Conservation (phyloP, 2,329 filamentous ascomycete genomes). For the Dothideomycetes sp. region DNA sequence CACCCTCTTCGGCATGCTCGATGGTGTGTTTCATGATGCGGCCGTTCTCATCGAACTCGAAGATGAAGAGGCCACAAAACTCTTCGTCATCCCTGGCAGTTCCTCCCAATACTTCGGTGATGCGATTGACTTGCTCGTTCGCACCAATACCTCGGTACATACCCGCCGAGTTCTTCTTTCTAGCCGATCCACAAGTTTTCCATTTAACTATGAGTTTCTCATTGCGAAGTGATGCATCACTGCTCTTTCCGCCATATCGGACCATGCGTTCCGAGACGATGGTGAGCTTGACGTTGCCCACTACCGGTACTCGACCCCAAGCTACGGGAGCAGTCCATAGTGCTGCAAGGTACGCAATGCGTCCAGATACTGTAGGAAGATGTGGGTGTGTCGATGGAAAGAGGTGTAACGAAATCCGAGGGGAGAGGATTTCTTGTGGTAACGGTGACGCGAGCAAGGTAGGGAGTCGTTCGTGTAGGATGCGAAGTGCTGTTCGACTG, state of each 20-base stretch:
- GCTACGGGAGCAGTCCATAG: slow-evolving; percentile 93
- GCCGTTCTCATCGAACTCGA: slow-evolving; percentile 86
- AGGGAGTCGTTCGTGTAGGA: slow-evolving; percentile 53
- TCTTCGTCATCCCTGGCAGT: slow-evolving; percentile 54
- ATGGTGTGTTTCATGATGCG: slow-evolving; percentile 82
- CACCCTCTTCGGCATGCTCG: slow-evolving; percentile 78
- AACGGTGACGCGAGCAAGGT: slow-evolving; percentile 52
- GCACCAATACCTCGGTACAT: slow-evolving; percentile 32
- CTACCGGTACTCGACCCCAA: slow-evolving; percentile 84
- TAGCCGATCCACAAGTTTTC: slow-evolving; percentile 57
- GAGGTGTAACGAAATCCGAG: slow-evolving; percentile 52
- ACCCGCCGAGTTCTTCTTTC: slow-evolving; percentile 35
- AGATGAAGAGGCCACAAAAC: slow-evolving; percentile 87
- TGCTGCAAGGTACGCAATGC: slow-evolving; percentile 83
- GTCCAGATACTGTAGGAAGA: slow-evolving; percentile 84
- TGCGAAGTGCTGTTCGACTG: slow-evolving; percentile 42
- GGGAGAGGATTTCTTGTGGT: slow-evolving; percentile 53
- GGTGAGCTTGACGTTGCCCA: slow-evolving; percentile 80
- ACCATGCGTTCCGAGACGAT: slow-evolving; percentile 87
- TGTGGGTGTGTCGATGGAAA: slow-evolving; percentile 72
- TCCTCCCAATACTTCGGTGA: slow-evolving; percentile 47
- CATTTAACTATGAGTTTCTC: slow-evolving; percentile 89
- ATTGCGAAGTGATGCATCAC: slow-evolving; percentile 35
- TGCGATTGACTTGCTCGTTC: slow-evolving; percentile 45
- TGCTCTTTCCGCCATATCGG: slow-evolving; percentile 38